Percentiles rank a stretch among this genome's conserved stretches.
Conservation (phyloP, 495 filamentous ascomycete species). For the Niebla homalea region DNA sequence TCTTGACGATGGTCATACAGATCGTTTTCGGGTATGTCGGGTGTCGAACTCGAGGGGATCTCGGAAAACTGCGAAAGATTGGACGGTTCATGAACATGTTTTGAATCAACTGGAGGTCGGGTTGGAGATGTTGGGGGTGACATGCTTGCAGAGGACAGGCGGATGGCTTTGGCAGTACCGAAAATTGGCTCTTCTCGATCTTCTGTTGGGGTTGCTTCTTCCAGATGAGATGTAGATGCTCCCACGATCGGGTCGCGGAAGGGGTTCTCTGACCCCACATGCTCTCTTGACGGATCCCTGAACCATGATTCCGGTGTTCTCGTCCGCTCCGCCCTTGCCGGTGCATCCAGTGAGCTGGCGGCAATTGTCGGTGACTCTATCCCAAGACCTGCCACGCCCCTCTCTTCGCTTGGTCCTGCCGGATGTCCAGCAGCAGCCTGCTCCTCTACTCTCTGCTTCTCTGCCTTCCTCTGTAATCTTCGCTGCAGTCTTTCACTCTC, state of each 20-base stretch:
- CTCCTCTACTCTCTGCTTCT: conserved; percentile 39
- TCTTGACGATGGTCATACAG: conserved; percentile 29
- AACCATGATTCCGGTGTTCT: conserved; percentile 17
- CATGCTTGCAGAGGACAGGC: conserved; percentile 40
- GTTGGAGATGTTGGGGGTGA: conserved; percentile 44
- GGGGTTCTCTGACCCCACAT: conserved; percentile 7
- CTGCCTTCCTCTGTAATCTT: conserved; percentile 52
- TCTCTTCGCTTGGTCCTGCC: neutral
- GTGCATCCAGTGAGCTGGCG: conserved; percentile 4
- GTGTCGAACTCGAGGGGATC: conserved; percentile 30
- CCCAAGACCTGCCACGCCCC: conserved; percentile 6
- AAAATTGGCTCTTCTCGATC: conserved; percentile 32
- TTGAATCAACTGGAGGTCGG: conserved; percentile 15
- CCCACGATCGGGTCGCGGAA: conserved; percentile 19
- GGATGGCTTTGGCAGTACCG: conserved; percentile 30
- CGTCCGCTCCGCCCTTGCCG: conserved; percentile 11
- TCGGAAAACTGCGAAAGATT: conserved; percentile 43
- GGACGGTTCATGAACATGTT: conserved; percentile 32
- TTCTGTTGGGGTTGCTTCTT: conserved; percentile 21
- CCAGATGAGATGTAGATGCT: conserved; percentile 13
- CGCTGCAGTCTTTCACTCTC: conserved; percentile 60
- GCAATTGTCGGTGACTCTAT: neutral
- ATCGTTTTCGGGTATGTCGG: conserved; percentile 31
- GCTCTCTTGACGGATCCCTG: conserved; percentile 14
- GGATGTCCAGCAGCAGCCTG: conserved; percentile 28